phyloP scores from a whole-genome alignment of 805 yeast genomes.

The Barnettozyma salicaria region DNA sequence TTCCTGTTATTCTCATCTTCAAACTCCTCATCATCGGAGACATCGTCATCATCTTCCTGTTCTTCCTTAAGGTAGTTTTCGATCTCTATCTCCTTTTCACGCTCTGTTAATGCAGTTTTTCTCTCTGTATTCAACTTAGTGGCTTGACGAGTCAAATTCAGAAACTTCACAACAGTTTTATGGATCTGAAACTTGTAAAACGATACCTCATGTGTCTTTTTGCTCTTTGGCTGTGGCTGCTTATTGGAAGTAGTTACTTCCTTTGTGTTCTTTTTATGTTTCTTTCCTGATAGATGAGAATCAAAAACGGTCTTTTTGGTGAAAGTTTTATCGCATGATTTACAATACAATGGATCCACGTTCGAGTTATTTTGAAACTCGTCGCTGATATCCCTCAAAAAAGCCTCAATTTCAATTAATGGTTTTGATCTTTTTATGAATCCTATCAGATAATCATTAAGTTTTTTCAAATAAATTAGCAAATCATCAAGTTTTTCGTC shows the following conservation, averaged over 20 bases:
- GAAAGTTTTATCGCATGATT: slow-evolving; percentile 57
- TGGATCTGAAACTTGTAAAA: slow-evolving; percentile 29
- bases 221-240: slow-evolving; percentile 21
- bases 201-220: no score
- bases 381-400: slow-evolving; percentile 14
- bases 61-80: slow-evolving; percentile 12
- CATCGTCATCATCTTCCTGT: slow-evolving; percentile 24
- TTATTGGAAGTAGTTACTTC: slow-evolving; percentile 12
- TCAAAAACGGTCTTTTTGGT: slow-evolving; percentile 58
- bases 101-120: slow-evolving; percentile 57
- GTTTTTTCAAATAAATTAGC: slow-evolving; percentile 35
- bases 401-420: slow-evolving; percentile 35
- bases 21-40: slow-evolving; percentile 8
- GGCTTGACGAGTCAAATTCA: slow-evolving; percentile 29
- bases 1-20: slow-evolving; percentile 26
- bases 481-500: slow-evolving; percentile 15
- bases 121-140: slow-evolving; percentile 64
- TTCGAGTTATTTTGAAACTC: slow-evolving; percentile 15
- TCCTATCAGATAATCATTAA: slow-evolving; percentile 43
- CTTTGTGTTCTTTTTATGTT: slow-evolving; percentile 52
- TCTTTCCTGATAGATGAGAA: slow-evolving; percentile 69
- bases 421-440: slow-evolving; percentile 48
- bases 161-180: slow-evolving; percentile 30
- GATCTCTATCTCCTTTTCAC: slow-evolving; percentile 34
- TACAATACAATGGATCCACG: slow-evolving; percentile 44